Base-by-base conservation (phyloP, 106 monocot genomes). In the Allium sativum region DNA sequence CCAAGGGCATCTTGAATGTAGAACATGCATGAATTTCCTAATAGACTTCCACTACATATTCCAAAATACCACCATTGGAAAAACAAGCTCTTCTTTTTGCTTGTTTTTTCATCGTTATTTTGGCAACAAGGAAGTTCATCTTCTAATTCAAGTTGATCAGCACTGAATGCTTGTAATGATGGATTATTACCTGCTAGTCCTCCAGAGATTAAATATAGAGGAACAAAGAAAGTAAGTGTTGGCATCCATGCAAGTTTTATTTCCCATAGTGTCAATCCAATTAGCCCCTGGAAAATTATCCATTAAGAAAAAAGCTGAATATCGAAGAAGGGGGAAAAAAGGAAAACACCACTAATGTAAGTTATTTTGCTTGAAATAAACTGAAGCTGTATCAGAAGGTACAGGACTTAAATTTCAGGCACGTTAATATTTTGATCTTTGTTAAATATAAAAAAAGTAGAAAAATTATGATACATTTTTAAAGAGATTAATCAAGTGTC, bases 11-110 rank as follows among this genome's bases (percentile, higher is more conserved):
- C 96, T 68, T 96, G 96, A 41, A 96, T 59, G 54, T 96, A 96
- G 6, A 90, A 78, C 84, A 91, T 91, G 68, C 79, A 52, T 3
- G 84, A 80, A 55, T 87, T 91, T 6, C 96, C 96, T 58, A 91
- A 57, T 22, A 91, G 77, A 62, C 90, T 91, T 8, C 96, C 96
- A 18, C 73, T 79, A 71, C 91, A 91, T 6, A 96, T 81, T 40
- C 96, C 96, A 14, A 96, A 87, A 75, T 96, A 96, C 96, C 96
- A 96, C 87, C 96, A 96, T 55, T 91, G 84, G 71, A 96, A 96
- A 71, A 91, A 96, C 20, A 54, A 14, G 51, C 83, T 84, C 79
- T 90, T 95, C 61, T 67, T 73, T 45, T 70, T 73, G 21, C 18
- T 64, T 19, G 55, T 71, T 9, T 78, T 58, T 20, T 70, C 80